phyloP scores from a whole-genome alignment of 768 basidiomycete species.

The Tephrocybe rancida region DNA sequence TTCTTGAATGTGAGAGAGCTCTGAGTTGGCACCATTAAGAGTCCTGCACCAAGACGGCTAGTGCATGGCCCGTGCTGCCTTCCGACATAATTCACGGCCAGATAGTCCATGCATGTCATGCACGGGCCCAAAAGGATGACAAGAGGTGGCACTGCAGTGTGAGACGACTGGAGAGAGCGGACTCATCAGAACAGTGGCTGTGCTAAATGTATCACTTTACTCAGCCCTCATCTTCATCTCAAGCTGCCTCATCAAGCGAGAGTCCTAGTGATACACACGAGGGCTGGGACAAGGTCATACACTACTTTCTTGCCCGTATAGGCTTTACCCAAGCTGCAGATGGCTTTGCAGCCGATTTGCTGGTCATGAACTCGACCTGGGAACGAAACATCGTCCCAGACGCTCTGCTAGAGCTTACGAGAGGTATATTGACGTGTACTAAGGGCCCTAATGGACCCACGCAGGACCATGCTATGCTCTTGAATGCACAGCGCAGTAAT shows the following conservation, averaged over 20 bases:
- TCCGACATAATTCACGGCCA: too few relatives aligned
- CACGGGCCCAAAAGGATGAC: too few relatives aligned
- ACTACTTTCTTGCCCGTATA: constrained; percentile 53
- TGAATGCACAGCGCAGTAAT: constrained; percentile 19
- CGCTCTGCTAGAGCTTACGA: constrained; percentile 54
- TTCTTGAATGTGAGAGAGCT: too few relatives aligned
- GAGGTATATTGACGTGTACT: constrained; percentile 37
- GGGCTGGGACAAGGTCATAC: constrained; percentile 65
- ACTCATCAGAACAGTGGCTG: too few relatives aligned
- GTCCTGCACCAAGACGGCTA: too few relatives aligned
- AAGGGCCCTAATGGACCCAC: too few relatives aligned
- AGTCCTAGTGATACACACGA: constrained; percentile 35
- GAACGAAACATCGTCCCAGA: constrained; percentile 58
- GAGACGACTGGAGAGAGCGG: too few relatives aligned
- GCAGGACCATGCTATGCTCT: constrained; percentile 29
- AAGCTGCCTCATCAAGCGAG: too few relatives aligned
- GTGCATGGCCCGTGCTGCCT: too few relatives aligned
- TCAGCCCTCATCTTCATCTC: not conserved
- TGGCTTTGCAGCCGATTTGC: constrained; percentile 72
- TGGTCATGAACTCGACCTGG: constrained; percentile 69
- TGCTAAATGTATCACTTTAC: not conserved
- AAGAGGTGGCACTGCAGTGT: too few relatives aligned
- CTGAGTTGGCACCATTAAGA: too few relatives aligned
- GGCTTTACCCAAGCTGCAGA: constrained; percentile 59
- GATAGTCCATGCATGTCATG: too few relatives aligned